A percentile compares a stretch with the other conserved stretches of the same genome.
These are phyloP conservation scores for Plectosphaerella plurivora DNA, from an alignment of 2,329 filamentous ascomycete genomes.

Conservation along the genomic window DNA sequence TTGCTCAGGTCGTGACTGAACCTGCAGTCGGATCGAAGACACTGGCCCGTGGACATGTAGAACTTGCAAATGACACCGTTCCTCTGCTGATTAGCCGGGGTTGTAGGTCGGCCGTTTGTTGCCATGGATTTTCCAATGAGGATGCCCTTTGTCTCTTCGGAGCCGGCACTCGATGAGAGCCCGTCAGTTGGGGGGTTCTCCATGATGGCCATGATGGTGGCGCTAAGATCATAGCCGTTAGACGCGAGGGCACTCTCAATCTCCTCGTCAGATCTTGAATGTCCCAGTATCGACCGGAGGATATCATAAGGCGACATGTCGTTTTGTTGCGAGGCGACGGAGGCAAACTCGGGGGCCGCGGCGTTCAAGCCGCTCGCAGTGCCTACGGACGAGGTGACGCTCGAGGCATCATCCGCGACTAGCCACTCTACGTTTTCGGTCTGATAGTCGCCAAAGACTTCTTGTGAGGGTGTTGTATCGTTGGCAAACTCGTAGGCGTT, in stretches of 20 bases:
- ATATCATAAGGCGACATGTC: conserved; percentile 99
- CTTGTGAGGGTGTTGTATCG: conserved; percentile 73
- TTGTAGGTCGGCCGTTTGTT: conserved; percentile 68
- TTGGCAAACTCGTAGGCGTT: conserved; percentile 93
- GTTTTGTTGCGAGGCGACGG: conserved; percentile 57
- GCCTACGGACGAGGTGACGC: conserved; percentile 69
- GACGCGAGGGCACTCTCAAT: conserved; percentile 85
- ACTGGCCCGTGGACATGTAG: conserved; percentile 92
- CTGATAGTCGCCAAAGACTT: conserved; percentile 87
- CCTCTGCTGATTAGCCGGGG: conserved; percentile 72
- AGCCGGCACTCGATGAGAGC: conserved; percentile 31
- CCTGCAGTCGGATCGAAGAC: conserved; percentile 88
- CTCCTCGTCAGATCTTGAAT: conserved; percentile 86
- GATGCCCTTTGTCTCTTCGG: conserved; percentile 59
- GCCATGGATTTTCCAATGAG: conserved; percentile 89
- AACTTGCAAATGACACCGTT: conserved; percentile 95
- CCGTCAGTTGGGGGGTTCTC: conserved; percentile 48
- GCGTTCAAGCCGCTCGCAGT: conserved; percentile 70
- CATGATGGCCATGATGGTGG: conserved; percentile 86
- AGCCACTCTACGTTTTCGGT: conserved; percentile 97
- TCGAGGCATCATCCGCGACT: conserved; percentile 81
- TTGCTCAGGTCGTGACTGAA: conserved; percentile 96
- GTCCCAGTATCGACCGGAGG: conserved; percentile 88
- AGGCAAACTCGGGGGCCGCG: conserved; percentile 73
- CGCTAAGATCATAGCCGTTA: conserved; percentile 89